phyloP scores from a whole-genome alignment of 495 filamentous ascomycete species.

The Hypoxylon rickii region DNA sequence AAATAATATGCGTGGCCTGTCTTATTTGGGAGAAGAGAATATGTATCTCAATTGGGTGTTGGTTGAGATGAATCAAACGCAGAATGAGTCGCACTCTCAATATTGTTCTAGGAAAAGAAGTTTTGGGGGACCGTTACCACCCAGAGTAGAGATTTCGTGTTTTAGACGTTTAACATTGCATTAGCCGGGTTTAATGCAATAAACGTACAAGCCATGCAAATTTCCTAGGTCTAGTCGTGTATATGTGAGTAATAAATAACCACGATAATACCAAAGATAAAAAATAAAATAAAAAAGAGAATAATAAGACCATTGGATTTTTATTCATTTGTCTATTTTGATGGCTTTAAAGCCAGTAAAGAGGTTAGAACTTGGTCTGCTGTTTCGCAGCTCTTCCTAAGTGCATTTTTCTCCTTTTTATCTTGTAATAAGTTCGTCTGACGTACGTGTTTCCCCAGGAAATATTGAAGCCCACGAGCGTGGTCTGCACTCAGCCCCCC shows the following conservation, averaged over 20 bases:
- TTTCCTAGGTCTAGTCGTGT: too few species aligned
- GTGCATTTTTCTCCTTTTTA: constrained; percentile 61
- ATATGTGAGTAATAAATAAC: neutral
- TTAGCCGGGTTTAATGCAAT: too few species aligned
- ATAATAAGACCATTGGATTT: too few species aligned
- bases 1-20: constrained; percentile 5
- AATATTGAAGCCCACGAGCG: constrained; percentile 73
- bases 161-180: too few species aligned
- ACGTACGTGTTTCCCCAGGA: constrained; percentile 74
- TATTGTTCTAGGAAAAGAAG: constrained; percentile 3
- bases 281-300: neutral
- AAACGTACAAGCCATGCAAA: too few species aligned
- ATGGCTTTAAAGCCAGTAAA: constrained; percentile 44
- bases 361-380: constrained; percentile 62
- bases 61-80: constrained; percentile 1
- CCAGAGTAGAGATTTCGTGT: too few species aligned
- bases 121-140: constrained; percentile 17
- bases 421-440: constrained; percentile 71
- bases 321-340: constrained; percentile 1
- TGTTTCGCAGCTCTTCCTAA: constrained; percentile 73
- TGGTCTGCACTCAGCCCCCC: constrained; percentile 55
- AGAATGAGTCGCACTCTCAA: too few species aligned
- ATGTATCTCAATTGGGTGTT: constrained; percentile 29
- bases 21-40: constrained; percentile 27
- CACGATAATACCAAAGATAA: neutral